phyloP scores from a whole-genome alignment of 495 filamentous ascomycete species.

The Neurospora sp. region DNA sequence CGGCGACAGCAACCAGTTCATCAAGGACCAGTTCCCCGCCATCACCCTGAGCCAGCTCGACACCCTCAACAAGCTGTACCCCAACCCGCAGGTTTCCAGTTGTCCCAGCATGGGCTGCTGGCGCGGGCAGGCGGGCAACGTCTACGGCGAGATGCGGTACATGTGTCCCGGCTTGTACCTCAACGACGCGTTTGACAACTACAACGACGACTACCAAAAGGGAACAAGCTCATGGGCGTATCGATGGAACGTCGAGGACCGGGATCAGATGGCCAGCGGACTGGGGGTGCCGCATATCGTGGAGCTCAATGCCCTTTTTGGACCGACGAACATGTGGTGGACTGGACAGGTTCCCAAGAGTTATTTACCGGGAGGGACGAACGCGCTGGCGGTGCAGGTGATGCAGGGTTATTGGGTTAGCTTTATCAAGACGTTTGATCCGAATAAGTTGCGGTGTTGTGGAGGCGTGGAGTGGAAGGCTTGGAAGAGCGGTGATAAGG shows the following conservation, averaged over 20 bases:
- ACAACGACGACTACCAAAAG: conserved; percentile 16
- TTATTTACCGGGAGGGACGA: conserved; percentile 39
- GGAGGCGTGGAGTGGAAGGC: conserved; percentile 21
- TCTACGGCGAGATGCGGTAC: conserved; percentile 68
- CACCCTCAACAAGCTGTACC: conserved; percentile 50
- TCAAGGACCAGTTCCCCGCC: conserved; percentile 53
- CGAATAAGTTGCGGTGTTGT: conserved; percentile 37
- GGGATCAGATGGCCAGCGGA: conserved; percentile 35
- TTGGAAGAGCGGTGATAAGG: conserved; percentile 9
- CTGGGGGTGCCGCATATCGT: conserved; percentile 53
- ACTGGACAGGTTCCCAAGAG: conserved; percentile 33
- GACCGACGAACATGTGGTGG: conserved; percentile 15
- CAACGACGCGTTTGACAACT: conserved; percentile 31
- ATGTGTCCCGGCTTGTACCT: conserved; percentile 56
- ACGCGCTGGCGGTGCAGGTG: conserved; percentile 42
- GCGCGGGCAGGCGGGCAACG: conserved; percentile 50
- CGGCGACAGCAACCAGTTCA: conserved; percentile 42
- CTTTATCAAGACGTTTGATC: conserved; percentile 55
- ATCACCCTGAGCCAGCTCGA: conserved; percentile 43
- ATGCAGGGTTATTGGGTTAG: conserved; percentile 62
- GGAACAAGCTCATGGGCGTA: conserved; percentile 46
- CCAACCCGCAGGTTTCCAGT: conserved; percentile 26
- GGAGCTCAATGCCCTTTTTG: conserved; percentile 55
- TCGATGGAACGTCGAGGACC: conserved; percentile 54
- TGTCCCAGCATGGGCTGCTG: conserved; percentile 39